Evolutionary conservation across 2,329 filamentous ascomycete species (phyloP), one percentile per base, ranked within the genome.

Genomic region (Keithomyces neogunnii): DNA sequence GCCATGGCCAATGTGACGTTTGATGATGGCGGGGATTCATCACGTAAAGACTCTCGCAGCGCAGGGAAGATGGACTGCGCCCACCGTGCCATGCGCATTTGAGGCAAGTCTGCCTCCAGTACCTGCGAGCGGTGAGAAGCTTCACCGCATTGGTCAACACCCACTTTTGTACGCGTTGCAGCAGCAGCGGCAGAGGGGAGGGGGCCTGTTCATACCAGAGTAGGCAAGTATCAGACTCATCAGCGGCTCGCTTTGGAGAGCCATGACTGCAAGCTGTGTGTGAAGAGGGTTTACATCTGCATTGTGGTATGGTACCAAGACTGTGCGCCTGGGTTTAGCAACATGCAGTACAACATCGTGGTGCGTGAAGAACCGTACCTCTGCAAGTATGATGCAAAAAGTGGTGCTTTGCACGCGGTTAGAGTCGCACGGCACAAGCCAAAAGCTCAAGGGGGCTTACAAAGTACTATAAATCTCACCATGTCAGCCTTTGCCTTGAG

Each of bases 61-160:
- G 82, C 80, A 0, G 86, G 86, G 55, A 88, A 86, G n/a, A 88
- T 86, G 58, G 89, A 81, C 61, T 86, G 78, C 30, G 93, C 87
- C 85, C 86, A 93, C 39, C 81, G 73, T 2, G 88, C 88, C 56
- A 95, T 93, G 28, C 89, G 81, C 62, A 85, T 86, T 5, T 77
- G 78, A 5, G 89, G 89, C 63, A 92, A 88, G 0, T 78, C 77
- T 55, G 92, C 86, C 33, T 80, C 78, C 26, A 93, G 72, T 33
- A 92, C 78, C 44, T 85, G 81, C 8, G 89, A 86, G 51, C 88
- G 81, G 64, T 95, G 89, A 31, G 84, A 88, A n/a, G 89, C 89
- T 59, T 48, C 35, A 39, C 33, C 33, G 31, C 7, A 30, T 44
- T 19, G 30, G 40, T 30, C 28, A 4, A 30, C 28, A 26, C 19